These are phyloP conservation scores for Quercus lobata DNA, from an alignment of 331 rosid genomes.

Conservation along the genomic window DNA sequence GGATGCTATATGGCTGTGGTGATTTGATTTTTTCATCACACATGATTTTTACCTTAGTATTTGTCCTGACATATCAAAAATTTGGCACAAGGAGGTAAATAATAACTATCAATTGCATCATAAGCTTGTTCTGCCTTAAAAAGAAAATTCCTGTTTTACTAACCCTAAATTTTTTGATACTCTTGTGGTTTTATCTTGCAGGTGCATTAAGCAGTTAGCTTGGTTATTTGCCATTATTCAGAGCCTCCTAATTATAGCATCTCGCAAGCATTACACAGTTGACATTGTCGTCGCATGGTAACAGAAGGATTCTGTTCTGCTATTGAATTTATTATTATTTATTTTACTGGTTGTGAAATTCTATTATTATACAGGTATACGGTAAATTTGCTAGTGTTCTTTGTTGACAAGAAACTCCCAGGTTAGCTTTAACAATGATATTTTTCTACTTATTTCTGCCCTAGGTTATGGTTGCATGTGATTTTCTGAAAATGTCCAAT, in stretches of 20 bases:
- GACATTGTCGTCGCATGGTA: constrained; percentile 51
- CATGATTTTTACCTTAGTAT: constrained; percentile 53
- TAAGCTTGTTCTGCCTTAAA: neutral
- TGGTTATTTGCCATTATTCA: constrained; percentile 46
- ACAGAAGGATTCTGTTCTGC: constrained; percentile 6
- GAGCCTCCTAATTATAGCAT: constrained; percentile 50
- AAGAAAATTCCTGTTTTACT: neutral
- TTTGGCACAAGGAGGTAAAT: constrained; percentile 46
- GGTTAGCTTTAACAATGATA: constrained; percentile 18
- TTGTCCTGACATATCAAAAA: constrained; percentile 50
- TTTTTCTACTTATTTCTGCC: neutral
- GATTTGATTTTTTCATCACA: constrained; percentile 62
- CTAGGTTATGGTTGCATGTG: neutral
- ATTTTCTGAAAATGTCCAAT: neutral
- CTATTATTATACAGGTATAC: constrained; percentile 29
- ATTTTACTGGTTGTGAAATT: neutral
- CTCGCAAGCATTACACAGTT: constrained; percentile 52
- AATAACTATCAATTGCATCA: neutral
- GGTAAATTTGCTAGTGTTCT: constrained; percentile 32
- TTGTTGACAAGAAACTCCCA: constrained; percentile 28
- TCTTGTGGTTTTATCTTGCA: constrained; percentile 11
- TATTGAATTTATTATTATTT: neutral
- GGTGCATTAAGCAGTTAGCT: constrained; percentile 46
- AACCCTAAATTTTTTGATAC: neutral
- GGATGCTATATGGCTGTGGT: constrained; percentile 45